Evolutionary conservation across 148 eudicot species (phyloP).

Genomic region (Fallopia convolvulus): DNA sequence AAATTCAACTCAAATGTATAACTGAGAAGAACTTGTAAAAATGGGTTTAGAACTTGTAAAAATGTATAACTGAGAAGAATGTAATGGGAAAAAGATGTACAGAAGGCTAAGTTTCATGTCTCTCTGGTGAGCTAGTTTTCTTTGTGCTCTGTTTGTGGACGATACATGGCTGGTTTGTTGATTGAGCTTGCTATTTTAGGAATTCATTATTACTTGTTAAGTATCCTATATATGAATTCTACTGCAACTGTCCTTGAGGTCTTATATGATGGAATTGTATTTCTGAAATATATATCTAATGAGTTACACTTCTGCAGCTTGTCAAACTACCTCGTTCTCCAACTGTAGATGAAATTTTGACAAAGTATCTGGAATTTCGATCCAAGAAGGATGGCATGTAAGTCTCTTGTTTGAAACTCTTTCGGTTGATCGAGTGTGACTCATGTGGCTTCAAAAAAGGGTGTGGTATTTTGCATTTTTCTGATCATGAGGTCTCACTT

Average conservation of each 20-base stretch:
- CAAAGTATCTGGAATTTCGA: slow-evolving; percentile 78
- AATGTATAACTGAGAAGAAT: not conserved
- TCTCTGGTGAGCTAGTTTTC: not conserved
- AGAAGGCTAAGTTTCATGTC: not conserved
- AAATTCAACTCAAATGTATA: not conserved
- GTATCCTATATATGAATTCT: not conserved
- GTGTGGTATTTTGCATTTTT: not conserved
- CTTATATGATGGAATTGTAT: not conserved
- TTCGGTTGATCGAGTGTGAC: not conserved
- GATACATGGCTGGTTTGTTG: not conserved
- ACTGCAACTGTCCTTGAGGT: not conserved
- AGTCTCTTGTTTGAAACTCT: slow-evolving; percentile 22
- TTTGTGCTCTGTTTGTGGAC: not conserved
- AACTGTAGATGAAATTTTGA: slow-evolving; percentile 69
- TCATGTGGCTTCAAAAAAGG: not conserved
- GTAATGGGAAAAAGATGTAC: not conserved
- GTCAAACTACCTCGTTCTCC: slow-evolving; percentile 89
- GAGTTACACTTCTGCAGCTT: slow-evolving; percentile 50
- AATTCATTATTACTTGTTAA: not conserved
- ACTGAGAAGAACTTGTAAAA: not conserved
- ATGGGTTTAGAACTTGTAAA: not conserved
- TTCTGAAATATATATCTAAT: not conserved
- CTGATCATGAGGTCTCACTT: not conserved
- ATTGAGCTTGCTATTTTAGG: not conserved
- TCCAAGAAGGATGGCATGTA: slow-evolving; percentile 83